phyloP scores from a whole-genome alignment of 228 moss, liverwort and hornwort species.

The Sphagnum fallax region DNA sequence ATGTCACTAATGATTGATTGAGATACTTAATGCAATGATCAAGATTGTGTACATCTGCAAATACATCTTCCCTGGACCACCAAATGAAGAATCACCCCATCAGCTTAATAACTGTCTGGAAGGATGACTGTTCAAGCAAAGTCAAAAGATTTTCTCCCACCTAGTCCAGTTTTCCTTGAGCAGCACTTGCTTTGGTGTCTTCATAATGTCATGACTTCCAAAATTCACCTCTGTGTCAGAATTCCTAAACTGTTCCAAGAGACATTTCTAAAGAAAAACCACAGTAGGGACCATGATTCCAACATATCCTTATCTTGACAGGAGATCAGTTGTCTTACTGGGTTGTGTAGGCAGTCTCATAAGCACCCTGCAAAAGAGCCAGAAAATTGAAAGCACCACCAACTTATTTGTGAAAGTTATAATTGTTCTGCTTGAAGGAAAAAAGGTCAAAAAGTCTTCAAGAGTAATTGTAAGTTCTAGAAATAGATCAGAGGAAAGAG shows the following conservation, averaged over 20 bases:
- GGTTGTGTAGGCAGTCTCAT: slow-evolving; percentile 30
- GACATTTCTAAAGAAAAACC: too few species aligned
- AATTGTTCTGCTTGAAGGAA: too few species aligned
- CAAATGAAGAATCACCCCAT: slow-evolving; percentile 5
- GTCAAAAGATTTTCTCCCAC: slow-evolving; percentile 4
- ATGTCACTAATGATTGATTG: slow-evolving; percentile 77
- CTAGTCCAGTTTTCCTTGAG: slow-evolving; percentile 3
- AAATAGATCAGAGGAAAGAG: too few species aligned
- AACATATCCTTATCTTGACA: not conserved
- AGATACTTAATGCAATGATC: slow-evolving; percentile 94
- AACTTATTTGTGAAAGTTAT: too few species aligned
- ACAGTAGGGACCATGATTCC: not conserved
- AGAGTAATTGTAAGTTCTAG: too few species aligned
- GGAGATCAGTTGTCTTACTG: slow-evolving; percentile 16
- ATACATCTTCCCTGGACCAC: slow-evolving; percentile 60
- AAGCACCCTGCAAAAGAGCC: slow-evolving; percentile 22
- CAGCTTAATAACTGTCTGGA: slow-evolving; percentile 7
- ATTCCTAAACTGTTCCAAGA: too few species aligned
- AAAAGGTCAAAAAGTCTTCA: too few species aligned
- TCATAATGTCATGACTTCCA: not conserved
- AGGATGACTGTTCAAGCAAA: slow-evolving; percentile 4
- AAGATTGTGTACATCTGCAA: slow-evolving; percentile 84
- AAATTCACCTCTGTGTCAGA: not conserved
- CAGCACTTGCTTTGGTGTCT: not conserved
- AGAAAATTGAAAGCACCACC: too few species aligned